phyloP scores from a whole-genome alignment of 2,329 filamentous ascomycete genomes.

The Aspergillus sp. region DNA sequence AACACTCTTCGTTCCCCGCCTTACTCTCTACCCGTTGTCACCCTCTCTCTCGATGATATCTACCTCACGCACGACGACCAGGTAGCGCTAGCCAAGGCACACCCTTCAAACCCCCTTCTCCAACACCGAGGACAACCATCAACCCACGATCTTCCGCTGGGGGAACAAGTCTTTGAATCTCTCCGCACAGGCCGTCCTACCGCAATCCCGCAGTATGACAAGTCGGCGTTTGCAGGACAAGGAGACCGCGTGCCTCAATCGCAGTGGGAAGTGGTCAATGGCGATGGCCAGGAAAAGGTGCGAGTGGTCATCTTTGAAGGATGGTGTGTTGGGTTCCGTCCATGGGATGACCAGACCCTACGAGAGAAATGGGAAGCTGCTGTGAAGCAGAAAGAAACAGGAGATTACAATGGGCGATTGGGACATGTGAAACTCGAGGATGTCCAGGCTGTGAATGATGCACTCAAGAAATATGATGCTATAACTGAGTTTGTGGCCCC shows the following conservation, averaged over 20 bases:
- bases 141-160: constrained; percentile 71
- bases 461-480: constrained; percentile 54
- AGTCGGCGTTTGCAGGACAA: constrained; percentile 68
- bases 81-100: constrained; percentile 55
- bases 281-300: constrained; percentile 29
- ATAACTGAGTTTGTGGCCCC: constrained; percentile 45
- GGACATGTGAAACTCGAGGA: constrained; percentile 52
- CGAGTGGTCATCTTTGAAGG: constrained; percentile 78
- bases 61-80: constrained; percentile 73
- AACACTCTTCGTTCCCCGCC: constrained; percentile 54
- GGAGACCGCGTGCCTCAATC: constrained; percentile 66
- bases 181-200: constrained; percentile 49
- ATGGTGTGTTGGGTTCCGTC: constrained; percentile 82
- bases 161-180: constrained; percentile 58
- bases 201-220: constrained; percentile 74
- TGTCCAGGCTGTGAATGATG: constrained; percentile 56
- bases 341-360: constrained; percentile 53
- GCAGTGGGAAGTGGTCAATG: constrained; percentile 56
- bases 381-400: constrained; percentile 41
- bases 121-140: constrained; percentile 80
- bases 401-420: constrained; percentile 48
- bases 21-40: constrained; percentile 60
- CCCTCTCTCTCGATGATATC: constrained; percentile 83
- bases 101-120: constrained; percentile 70
- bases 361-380: constrained; percentile 52